Base-by-base conservation (phyloP, 805 yeast species). In the Yarrowia sp. region DNA sequence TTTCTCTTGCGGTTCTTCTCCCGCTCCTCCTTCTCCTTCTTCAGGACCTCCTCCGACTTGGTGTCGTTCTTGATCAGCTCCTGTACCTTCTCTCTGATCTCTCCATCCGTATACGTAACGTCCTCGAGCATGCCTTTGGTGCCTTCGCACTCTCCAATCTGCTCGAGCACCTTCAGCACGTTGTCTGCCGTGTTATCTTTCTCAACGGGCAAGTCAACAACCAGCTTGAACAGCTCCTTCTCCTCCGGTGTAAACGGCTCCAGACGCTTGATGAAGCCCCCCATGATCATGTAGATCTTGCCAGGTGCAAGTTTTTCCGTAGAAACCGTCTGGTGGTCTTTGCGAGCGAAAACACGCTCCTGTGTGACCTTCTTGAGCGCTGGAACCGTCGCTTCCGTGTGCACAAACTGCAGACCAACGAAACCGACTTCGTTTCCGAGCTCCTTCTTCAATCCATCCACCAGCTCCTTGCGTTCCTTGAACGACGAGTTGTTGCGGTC, bases 401-500 rank as follows among this genome's bases (percentile, higher is more conserved):
- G 55, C 5, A 18, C 32, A 32, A 58, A 44, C 32, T 33, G 41
- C n/a, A 58, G 51, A 6, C 53, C 62, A 4, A 58, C 13, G 9
- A 58, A 2, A 24, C n/a, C 22, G 9, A 44, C 53, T 0, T 42
- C 18, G 7, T 4, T 2, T 6, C 53, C 62, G 4, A n/a, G 10
- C 10, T 25, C 61, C 38, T 38, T 29, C 3, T 6, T n/a, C 14
- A 38, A 9, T 1, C 47, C 47, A 4, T 58, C 42, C 2, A 42
- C 27, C 19, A 91, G 71, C 67, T 86, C 86, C 62, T 76, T 69
- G 35, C 99, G 79, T 72, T 93, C 97, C 49, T 84, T 75, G 25
- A 66, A 74, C 69, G 81, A 82, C 71, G 89, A 93, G 71, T 94
- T 92, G 72, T 93, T 93, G 68, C 96, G 80, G 70, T 94, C 99